These are phyloP conservation scores for Gastrolobium bilobum DNA, from an alignment of 306 rosid species.

Conservation along the genomic window DNA sequence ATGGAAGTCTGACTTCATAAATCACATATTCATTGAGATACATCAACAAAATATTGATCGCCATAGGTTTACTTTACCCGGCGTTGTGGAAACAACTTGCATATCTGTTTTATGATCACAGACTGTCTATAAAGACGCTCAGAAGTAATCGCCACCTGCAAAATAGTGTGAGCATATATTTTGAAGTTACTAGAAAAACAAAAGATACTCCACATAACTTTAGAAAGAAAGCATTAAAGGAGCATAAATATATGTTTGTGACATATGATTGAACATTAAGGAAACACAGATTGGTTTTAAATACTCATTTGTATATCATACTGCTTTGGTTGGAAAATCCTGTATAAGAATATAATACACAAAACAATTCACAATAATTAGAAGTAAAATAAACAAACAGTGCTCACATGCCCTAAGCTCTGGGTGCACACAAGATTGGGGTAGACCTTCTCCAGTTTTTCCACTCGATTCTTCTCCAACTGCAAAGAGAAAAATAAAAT, in stretches of 20 bases:
- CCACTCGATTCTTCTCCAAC: conserved; percentile 83
- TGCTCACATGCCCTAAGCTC: conserved; percentile 88
- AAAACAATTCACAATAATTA: conserved; percentile 37
- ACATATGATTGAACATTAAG: conserved; percentile 35
- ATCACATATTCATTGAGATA: conserved; percentile 31
- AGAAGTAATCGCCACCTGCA: conserved; percentile 94
- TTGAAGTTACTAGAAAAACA: conserved; percentile 28
- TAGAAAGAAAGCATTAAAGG: conserved; percentile 28
- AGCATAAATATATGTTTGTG: conserved; percentile 29
- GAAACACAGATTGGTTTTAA: conserved; percentile 20
- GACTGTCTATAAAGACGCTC: conserved; percentile 95
- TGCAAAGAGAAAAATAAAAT: conserved; percentile 59
- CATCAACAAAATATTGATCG: conserved; percentile 22
- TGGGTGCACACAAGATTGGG: conserved; percentile 93
- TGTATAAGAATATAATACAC: conserved; percentile 4
- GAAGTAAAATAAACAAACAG: conserved; percentile 42
- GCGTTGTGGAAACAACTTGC: conserved; percentile 93
- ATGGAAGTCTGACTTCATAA: conserved; percentile 17
- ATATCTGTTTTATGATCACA: conserved; percentile 88
- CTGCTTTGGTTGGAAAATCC: conserved; percentile 33
- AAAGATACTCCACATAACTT: conserved; percentile 22
- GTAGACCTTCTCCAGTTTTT: conserved; percentile 88
- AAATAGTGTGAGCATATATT: conserved; percentile 41
- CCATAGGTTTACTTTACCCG: conserved; percentile 62
- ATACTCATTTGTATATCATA: conserved; percentile 9